A percentile compares a stretch with the other conserved stretches of the same genome.
phyloP scores from a whole-genome alignment of 176 grass and related monocot species.

The Aechmea fasciata region DNA sequence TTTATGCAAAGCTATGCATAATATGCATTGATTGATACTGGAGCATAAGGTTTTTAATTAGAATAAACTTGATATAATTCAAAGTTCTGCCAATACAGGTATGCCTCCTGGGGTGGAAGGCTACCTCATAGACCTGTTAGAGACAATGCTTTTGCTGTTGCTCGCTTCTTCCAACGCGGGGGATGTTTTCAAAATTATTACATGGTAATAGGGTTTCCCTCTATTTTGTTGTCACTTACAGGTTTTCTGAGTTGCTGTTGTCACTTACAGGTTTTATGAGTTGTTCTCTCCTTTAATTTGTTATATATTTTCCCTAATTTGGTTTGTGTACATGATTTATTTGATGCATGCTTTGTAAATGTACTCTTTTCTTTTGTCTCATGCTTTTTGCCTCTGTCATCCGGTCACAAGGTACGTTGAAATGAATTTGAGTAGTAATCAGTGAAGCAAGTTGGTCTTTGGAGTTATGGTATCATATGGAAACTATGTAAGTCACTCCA shows the following conservation, averaged over 20 bases:
- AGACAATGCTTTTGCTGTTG: constrained; percentile 93
- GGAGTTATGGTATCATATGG: too few species aligned
- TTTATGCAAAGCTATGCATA: not conserved
- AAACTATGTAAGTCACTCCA: too few species aligned
- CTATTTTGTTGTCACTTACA: not conserved
- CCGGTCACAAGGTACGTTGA: too few species aligned
- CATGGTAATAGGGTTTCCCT: constrained; percentile 53
- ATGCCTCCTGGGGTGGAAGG: constrained; percentile 61
- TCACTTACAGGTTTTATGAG: not conserved
- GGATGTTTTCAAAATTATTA: constrained; percentile 98
- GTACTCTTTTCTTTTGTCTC: not conserved
- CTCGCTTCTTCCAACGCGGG: constrained; percentile 91
- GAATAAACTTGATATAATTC: constrained; percentile 1
- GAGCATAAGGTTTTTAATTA: not conserved
- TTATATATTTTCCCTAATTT: not conserved
- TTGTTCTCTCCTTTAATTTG: not conserved
- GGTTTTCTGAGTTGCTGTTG: not conserved
- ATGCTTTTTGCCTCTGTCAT: not conserved
- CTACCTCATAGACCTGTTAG: constrained; percentile 72
- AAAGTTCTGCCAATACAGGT: constrained; percentile 33
- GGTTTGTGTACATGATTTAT: not conserved
- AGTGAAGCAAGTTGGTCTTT: too few species aligned
- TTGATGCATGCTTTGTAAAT: not conserved
- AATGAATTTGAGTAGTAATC: too few species aligned
- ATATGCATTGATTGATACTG: not conserved